Conservation (phyloP, 140 eudicot genomes). For the Flaveria floridana region DNA sequence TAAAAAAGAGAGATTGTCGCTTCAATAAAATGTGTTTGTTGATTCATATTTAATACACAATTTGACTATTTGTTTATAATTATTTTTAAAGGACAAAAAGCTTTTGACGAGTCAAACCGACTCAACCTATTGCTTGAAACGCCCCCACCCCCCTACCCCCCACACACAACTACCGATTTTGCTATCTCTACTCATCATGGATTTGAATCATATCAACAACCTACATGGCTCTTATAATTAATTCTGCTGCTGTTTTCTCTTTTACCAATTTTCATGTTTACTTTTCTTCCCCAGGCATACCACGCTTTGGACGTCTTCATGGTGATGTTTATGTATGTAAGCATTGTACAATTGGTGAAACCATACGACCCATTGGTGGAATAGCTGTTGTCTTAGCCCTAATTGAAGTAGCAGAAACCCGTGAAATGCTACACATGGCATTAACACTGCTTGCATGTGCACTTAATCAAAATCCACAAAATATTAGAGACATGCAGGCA, state of each 20-base stretch:
- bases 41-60: neutral
- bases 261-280: neutral
- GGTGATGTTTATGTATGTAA: constrained; percentile 88
- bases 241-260: neutral
- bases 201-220: neutral
- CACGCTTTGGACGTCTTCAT: constrained; percentile 94
- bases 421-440: constrained; percentile 94
- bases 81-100: neutral
- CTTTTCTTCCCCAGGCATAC: constrained; percentile 63
- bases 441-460: constrained; percentile 84
- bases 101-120: neutral
- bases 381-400: constrained; percentile 95
- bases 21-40: neutral
- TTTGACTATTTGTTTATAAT: neutral
- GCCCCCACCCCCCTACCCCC: too few species aligned
- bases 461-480: constrained; percentile 96
- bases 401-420: constrained; percentile 94
- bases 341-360: constrained; percentile 91
- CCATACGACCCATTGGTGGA: constrained; percentile 86
- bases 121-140: neutral
- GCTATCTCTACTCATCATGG: neutral
- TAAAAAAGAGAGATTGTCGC: too few species aligned
- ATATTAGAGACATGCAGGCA: constrained; percentile 88
- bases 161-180: neutral
- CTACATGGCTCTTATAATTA: neutral